These are phyloP conservation scores for Trichoderma cornu-damae DNA, from an alignment of 2,329 filamentous ascomycete species.

Conservation along the genomic window DNA sequence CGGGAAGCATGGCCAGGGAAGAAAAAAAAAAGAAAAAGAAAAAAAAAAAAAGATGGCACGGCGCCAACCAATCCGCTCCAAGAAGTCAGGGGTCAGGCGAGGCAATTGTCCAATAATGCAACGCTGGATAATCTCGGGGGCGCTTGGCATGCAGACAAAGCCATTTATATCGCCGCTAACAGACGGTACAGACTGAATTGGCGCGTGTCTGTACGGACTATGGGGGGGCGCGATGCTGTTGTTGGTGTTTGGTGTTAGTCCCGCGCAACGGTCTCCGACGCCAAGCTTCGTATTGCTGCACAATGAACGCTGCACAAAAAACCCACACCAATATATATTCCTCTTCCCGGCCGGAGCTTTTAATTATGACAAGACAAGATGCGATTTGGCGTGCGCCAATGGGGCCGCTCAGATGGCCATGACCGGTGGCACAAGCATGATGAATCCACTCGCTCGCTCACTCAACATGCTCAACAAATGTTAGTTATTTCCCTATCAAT, in stretches of 20 bases:
- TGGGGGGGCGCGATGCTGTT: too few species aligned
- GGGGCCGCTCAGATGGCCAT: not conserved
- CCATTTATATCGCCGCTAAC: slow-evolving; percentile 1
- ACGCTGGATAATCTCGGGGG: slow-evolving; percentile 7
- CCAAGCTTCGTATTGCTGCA: slow-evolving; percentile 15
- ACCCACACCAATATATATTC: not conserved
- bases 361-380: not conserved
- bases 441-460: not conserved
- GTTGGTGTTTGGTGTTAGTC: slow-evolving; percentile 6
- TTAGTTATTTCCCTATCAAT: too few species aligned
- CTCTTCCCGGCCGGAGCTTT: not conserved
- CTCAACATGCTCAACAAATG: not conserved
- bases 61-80: slow-evolving; percentile 4
- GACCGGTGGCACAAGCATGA: not conserved
- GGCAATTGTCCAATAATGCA: slow-evolving; percentile 7
- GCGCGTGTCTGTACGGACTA: not conserved
- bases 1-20: slow-evolving; percentile 9
- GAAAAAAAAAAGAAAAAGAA: too few species aligned
- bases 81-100: slow-evolving; percentile 1
- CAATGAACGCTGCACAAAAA: not conserved
- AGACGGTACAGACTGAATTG: not conserved
- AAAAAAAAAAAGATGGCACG: slow-evolving; percentile 2
- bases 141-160: slow-evolving; percentile 5
- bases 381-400: slow-evolving; percentile 1
- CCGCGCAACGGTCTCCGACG: not conserved